phyloP scores from a whole-genome alignment of 805 yeast species.

The Kodamaea neixiangensis region DNA sequence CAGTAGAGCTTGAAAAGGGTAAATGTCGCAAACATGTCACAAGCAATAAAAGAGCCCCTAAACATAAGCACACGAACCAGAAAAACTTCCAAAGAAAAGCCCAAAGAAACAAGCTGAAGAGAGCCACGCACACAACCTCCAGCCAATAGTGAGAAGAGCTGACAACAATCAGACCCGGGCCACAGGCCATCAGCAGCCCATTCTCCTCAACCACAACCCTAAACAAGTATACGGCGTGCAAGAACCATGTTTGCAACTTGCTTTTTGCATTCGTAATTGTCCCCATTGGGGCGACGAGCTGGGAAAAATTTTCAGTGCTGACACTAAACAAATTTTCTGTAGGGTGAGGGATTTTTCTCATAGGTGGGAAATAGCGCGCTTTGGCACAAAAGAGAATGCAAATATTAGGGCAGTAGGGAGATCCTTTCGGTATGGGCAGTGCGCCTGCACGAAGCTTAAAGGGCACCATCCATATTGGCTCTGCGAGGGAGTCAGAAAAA shows the following conservation, averaged over 20 bases:
- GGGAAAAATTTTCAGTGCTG: slow-evolving; percentile 6
- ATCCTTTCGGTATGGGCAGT: neutral
- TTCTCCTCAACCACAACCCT: neutral
- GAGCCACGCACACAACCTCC: neutral
- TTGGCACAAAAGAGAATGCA: slow-evolving; percentile 1
- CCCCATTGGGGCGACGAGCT: slow-evolving; percentile 8
- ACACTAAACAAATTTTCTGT: slow-evolving; percentile 6
- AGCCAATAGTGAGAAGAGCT: neutral
- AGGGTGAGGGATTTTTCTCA: slow-evolving; percentile 11
- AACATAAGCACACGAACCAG: no score
- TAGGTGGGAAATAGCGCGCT: slow-evolving; percentile 10
- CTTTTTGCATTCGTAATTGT: slow-evolving; percentile 3
- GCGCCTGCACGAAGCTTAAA: slow-evolving; percentile 6
- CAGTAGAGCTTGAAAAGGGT: no score
- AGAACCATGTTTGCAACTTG: neutral
- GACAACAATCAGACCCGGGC: neutral
- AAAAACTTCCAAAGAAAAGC: no score
- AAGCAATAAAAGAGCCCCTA: no score
- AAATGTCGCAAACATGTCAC: neutral
- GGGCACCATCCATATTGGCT: neutral
- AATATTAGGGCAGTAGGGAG: neutral
- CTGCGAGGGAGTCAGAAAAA: neutral
- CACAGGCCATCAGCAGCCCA: neutral
- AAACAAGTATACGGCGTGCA: neutral
- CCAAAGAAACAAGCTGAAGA: no score